phyloP scores from a whole-genome alignment of 2,329 filamentous ascomycete species.

The Grosmannia huntii region DNA sequence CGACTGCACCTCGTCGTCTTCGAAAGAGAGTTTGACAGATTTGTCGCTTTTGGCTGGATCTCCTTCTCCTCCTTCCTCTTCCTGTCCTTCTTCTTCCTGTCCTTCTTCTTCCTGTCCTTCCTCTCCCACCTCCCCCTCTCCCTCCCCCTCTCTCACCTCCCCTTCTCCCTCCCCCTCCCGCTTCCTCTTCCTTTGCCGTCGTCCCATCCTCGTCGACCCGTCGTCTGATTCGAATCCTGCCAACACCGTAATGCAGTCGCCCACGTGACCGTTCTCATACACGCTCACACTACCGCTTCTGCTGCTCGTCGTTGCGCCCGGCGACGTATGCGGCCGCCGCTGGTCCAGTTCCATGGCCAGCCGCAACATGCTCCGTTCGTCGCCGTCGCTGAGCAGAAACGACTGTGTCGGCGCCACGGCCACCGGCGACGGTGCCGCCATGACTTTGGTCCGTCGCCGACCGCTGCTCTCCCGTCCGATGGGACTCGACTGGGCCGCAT shows the following conservation, averaged over 20 bases:
- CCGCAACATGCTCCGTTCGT: conserved; percentile 34
- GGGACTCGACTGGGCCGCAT: conserved; percentile 7
- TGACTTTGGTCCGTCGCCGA: neutral
- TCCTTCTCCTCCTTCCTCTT: neutral
- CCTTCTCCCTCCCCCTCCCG: too few relatives aligned
- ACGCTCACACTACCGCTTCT: conserved; percentile 6
- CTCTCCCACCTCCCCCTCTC: neutral
- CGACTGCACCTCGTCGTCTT: conserved; percentile 15
- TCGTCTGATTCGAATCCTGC: conserved; percentile 10
- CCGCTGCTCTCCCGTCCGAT: neutral
- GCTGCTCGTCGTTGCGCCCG: neutral
- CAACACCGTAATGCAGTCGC: conserved; percentile 22
- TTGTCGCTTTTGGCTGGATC: too few relatives aligned
- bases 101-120: neutral
- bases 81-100: neutral
- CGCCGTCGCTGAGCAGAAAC: conserved; percentile 29
- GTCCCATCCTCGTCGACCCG: conserved; percentile 1
- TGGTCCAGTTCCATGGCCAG: conserved; percentile 37
- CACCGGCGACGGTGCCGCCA: conserved; percentile 1
- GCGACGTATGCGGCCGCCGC: conserved; percentile 8
- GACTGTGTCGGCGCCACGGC: conserved; percentile 15
- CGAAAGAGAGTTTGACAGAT: neutral
- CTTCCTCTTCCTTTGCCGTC: conserved; percentile 7
- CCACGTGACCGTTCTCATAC: neutral
- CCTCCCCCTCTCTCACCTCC: too few relatives aligned